phyloP scores from a whole-genome alignment of 1,139 yeast genomes.

The Kurtzmaniella quercitrusa region DNA sequence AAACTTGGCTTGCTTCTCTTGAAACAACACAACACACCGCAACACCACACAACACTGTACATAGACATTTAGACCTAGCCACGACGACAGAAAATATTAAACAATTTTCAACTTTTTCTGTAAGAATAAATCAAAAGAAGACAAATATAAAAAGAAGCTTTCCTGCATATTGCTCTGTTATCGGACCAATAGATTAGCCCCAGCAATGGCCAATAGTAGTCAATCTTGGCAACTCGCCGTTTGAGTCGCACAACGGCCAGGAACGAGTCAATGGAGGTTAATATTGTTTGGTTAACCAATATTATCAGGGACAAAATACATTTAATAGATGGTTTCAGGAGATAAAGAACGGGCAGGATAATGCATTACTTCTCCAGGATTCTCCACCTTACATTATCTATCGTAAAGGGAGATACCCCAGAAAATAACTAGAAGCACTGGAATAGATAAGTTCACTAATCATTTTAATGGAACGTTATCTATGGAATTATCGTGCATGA shows the following conservation, averaged over 20 bases:
- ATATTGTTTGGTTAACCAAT: not conserved
- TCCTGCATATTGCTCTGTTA: not conserved
- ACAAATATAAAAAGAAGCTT: not conserved
- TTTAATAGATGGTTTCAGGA: not conserved
- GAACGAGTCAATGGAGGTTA: not conserved
- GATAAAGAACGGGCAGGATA: not conserved
- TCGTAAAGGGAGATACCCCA: not conserved
- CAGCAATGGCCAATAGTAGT: not conserved
- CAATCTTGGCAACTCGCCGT: not conserved
- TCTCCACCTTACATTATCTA: not conserved
- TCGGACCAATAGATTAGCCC: not conserved
- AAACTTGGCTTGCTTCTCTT: no score
- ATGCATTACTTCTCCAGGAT: not conserved
- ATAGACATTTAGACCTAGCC: no score
- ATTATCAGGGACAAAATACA: not conserved
- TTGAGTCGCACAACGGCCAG: not conserved
- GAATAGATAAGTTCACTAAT: not conserved
- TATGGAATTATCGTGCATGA: conserved; percentile 1
- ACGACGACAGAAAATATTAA: no score
- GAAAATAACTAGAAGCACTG: not conserved
- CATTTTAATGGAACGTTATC: not conserved
- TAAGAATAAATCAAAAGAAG: no score
- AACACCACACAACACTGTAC: no score
- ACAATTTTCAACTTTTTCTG: no score
- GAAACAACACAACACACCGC: no score